Conservation (phyloP, 176 grass and related monocot genomes). For the Zea luxurians region DNA sequence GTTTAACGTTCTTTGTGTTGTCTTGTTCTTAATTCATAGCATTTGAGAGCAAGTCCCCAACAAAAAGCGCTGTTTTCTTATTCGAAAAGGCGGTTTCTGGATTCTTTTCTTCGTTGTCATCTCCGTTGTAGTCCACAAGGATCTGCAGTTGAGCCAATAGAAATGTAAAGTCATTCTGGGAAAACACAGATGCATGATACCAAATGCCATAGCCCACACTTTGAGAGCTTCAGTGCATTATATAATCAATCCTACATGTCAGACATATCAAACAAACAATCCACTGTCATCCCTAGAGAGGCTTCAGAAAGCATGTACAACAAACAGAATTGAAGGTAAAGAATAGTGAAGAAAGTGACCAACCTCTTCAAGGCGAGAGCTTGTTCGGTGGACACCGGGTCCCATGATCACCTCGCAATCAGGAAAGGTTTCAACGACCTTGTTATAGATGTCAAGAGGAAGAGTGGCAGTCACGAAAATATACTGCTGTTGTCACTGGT, state of each 20-base stretch:
- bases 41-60: too few species aligned
- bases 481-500: constrained; percentile 76
- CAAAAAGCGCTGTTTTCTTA: constrained; percentile 78
- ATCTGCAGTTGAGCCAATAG: constrained; percentile 49
- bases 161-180: background rate
- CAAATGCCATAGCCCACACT: background rate
- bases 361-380: constrained; percentile 91
- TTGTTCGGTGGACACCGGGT: constrained; percentile 85
- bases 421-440: constrained; percentile 84
- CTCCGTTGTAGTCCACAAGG: constrained; percentile 92
- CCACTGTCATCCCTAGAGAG: background rate
- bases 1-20: too few species aligned
- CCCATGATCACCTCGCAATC: constrained; percentile 92
- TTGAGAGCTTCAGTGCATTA: background rate
- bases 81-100: constrained; percentile 85
- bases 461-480: constrained; percentile 93
- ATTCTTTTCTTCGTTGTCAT: constrained; percentile 73
- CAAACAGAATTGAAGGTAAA: background rate
- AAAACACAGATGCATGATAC: background rate
- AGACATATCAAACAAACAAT: background rate
- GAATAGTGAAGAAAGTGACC: background rate
- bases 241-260: background rate
- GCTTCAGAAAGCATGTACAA: background rate
- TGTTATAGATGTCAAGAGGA: constrained; percentile 87
- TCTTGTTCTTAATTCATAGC: too few species aligned